A percentile compares a stretch with the other conserved stretches of the same genome.
Evolutionary conservation across 495 filamentous ascomycete genomes (phyloP).

Genomic region (Aspergillus leporis): DNA sequence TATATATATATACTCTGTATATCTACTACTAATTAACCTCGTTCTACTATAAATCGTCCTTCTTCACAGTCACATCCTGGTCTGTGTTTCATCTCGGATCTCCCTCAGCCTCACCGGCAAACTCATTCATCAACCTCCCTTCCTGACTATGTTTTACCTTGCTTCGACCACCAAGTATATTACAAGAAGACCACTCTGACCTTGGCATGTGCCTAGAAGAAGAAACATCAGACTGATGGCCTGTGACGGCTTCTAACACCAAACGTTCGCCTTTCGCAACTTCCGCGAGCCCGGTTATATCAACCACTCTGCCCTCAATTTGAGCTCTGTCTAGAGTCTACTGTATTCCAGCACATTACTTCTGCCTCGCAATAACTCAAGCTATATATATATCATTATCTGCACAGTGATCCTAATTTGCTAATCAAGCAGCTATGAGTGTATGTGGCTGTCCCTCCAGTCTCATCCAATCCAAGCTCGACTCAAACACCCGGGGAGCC

Average conservation of each 20-base stretch:
- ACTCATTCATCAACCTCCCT: neutral
- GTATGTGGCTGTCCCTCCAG: constrained; percentile 11
- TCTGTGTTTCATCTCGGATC: constrained; percentile 1
- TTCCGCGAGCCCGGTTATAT: neutral
- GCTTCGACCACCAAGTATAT: neutral
- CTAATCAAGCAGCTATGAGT: constrained; percentile 6
- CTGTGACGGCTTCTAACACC: neutral
- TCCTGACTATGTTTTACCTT: neutral
- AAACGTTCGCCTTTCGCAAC: neutral
- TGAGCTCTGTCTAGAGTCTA: neutral
- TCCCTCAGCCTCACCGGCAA: neutral
- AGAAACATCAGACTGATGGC: constrained; percentile 2
- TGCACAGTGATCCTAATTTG: neutral
- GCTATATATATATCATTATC: neutral
- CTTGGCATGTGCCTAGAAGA: neutral
- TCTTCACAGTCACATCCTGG: neutral
- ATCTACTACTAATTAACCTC: constrained; percentile 3
- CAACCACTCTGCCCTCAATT: neutral
- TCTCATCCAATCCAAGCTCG: neutral
- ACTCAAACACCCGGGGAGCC: neutral
- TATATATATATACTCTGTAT: neutral
- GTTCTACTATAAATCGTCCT: constrained; percentile 4
- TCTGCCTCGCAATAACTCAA: neutral
- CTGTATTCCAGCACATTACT: neutral
- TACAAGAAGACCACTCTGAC: neutral